Base-by-base conservation (phyloP, 75 land plant species). In the Adiantum capillusveneris region DNA sequence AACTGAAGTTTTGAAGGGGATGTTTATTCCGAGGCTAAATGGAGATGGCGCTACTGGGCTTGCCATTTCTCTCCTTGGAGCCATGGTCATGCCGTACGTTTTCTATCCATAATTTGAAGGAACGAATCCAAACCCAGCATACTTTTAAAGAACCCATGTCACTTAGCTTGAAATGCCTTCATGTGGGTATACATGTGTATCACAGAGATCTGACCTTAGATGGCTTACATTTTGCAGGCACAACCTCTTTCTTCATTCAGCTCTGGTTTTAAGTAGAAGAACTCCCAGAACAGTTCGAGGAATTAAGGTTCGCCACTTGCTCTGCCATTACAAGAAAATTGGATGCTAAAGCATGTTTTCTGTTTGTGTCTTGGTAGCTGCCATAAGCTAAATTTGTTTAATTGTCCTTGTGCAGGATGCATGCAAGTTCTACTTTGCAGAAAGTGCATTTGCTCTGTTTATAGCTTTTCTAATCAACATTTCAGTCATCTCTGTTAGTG, bases 181-280 rank as follows among this genome's bases (percentile, higher is more conserved):
- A n/a, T n/a, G n/a, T n/a, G n/a, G n/a, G n/a, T n/a, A n/a, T n/a
- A n/a, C n/a, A n/a, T n/a, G n/a, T n/a, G n/a, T n/a, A n/a, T n/a
- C n/a, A n/a, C n/a, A n/a, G n/a, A n/a, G n/a, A n/a, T n/a, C n/a
- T n/a, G n/a, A n/a, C n/a, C n/a, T n/a, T n/a, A n/a, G n/a, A n/a
- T n/a, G n/a, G n/a, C n/a, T n/a, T n/a, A n/a, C 20, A 48, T 18
- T 48, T 48, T 67, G 37, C 76, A 84, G 88, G 57, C 94, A 90
- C 70, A 88, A 90, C 66, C 78, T 92, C 25, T 92, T 88, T 14
- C 86, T 92, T 6, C 97, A 92, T 66, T 92, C 94, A 25, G 94
- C 96, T 22, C 59, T 92, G 73, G 94, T 92, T 27, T 75, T 89
- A 19, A 85, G 96, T 0, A 72, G 97, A 57, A 90, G 14, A 41